Percentiles rank a stretch among this genome's conserved stretches.
These are phyloP conservation scores for Malassezia psittaci DNA, from an alignment of 1,284 basidiomycete species.

Conservation along the genomic window DNA sequence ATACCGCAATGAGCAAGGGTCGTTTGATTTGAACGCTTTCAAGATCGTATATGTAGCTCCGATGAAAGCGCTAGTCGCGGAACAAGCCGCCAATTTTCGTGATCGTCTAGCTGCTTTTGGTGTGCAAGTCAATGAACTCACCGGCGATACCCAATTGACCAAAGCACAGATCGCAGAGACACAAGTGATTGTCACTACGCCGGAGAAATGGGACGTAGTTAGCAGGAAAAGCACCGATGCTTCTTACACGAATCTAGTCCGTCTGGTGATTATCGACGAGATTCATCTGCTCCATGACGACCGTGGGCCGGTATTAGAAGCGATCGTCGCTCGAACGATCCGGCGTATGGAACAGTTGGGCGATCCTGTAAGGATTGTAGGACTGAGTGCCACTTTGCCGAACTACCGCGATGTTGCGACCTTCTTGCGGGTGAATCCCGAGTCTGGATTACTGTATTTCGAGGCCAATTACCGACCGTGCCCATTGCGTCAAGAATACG, in stretches of 20 bases:
- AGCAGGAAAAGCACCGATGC: conserved; percentile 95
- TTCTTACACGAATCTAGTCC: conserved; percentile 90
- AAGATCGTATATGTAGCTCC: conserved; percentile 98
- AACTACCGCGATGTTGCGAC: conserved; percentile 98
- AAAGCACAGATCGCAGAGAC: conserved; percentile 95
- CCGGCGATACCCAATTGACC: conserved; percentile 94
- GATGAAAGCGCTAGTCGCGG: conserved; percentile 59
- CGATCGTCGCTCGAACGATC: conserved; percentile 81
- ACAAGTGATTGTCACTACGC: conserved; percentile 96
- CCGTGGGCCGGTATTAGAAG: conserved; percentile 91
- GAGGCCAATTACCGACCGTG: conserved; percentile 84
- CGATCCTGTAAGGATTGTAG: conserved; percentile 86
- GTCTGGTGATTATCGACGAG: conserved; percentile 94
- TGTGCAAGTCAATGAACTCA: conserved; percentile 85
- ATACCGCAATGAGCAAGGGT: conserved; percentile 55
- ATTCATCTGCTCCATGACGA: conserved; percentile 97
- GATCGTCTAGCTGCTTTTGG: conserved; percentile 71
- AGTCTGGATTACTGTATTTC: conserved; percentile 92
- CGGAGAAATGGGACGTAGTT: conserved; percentile 95
- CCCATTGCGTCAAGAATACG: conserved; percentile 88
- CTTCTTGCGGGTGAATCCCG: conserved; percentile 87
- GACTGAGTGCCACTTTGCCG: conserved; percentile 88
- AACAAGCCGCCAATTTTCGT: conserved; percentile 44
- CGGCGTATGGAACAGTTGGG: conserved; percentile 70
- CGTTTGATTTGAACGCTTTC: conserved; percentile 81